A percentile compares a stretch with the other conserved stretches of the same genome.
phyloP scores from a whole-genome alignment of 2,329 filamentous ascomycete species.

The Rutstroemia sp. region DNA sequence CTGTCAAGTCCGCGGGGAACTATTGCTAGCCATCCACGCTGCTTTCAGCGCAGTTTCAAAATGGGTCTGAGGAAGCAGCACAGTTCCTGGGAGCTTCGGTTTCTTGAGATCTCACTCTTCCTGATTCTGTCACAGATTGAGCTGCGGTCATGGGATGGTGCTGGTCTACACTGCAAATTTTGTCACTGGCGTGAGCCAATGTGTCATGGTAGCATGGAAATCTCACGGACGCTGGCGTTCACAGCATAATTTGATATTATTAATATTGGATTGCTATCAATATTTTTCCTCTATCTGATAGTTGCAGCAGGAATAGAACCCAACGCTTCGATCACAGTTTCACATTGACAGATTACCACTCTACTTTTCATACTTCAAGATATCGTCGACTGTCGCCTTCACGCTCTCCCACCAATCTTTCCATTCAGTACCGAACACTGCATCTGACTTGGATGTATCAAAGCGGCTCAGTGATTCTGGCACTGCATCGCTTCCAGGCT shows the following conservation, averaged over 20 bases:
- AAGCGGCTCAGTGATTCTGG: neutral
- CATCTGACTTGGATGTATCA: neutral
- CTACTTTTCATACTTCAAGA: neutral
- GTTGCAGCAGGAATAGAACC: too few species aligned
- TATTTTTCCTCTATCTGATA: too few species aligned
- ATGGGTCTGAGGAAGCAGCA: neutral
- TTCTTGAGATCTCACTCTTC: neutral
- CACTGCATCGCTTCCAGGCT: neutral
- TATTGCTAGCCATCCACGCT: slow-evolving; percentile 11
- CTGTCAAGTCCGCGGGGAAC: slow-evolving; percentile 23
- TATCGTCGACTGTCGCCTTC: neutral
- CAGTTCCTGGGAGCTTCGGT: neutral
- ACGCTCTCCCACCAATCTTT: neutral
- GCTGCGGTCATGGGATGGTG: too few species aligned
- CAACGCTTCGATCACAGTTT: too few species aligned
- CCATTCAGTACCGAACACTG: neutral
- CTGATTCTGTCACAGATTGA: neutral
- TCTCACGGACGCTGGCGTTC: neutral
- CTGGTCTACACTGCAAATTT: neutral
- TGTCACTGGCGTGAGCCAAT: neutral
- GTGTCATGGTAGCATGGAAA: neutral
- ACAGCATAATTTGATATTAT: neutral
- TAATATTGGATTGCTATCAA: too few species aligned
- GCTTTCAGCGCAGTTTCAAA: neutral
- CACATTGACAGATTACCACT: too few species aligned